Evolutionary conservation across 2,329 filamentous ascomycete genomes (phyloP).

Genomic region (Pseudogymnoascus verrucosus): DNA sequence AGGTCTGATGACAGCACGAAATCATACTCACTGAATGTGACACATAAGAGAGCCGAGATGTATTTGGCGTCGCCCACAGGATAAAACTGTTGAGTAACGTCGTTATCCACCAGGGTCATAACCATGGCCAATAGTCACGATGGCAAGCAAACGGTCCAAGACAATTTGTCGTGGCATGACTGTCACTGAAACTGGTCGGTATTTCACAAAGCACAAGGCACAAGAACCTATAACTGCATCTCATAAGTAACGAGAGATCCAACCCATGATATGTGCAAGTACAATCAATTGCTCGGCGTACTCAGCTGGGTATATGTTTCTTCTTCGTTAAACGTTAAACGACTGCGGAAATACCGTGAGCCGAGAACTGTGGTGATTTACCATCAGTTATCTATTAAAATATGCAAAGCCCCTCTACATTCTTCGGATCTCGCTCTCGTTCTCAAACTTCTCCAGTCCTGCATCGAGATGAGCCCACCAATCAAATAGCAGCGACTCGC

Average conservation of each 20-base stretch:
- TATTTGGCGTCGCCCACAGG: background rate
- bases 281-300: constrained; percentile 6
- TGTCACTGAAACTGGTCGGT: background rate
- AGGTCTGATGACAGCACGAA: background rate
- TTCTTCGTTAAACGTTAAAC: constrained; percentile 8
- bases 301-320: constrained; percentile 3
- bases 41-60: background rate
- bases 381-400: constrained; percentile 2
- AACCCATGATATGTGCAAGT: background rate
- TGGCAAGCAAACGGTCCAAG: background rate
- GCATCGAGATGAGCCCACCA: constrained; percentile 88
- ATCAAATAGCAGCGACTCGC: constrained; percentile 92
- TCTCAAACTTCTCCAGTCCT: constrained; percentile 75
- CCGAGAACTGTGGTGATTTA: background rate
- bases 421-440: constrained; percentile 79
- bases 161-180: background rate
- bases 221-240: background rate
- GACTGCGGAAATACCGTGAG: constrained; percentile 7
- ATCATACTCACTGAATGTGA: background rate
- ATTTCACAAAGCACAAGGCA: background rate
- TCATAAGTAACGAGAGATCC: background rate
- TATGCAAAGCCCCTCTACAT: constrained; percentile 44
- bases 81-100: background rate
- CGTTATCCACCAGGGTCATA: background rate
- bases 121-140: background rate